Percentiles rank a stretch among this genome's conserved stretches.
Evolutionary conservation across 1,139 yeast genomes (phyloP).

Genomic region (Yamadazyma songkhlaensis): DNA sequence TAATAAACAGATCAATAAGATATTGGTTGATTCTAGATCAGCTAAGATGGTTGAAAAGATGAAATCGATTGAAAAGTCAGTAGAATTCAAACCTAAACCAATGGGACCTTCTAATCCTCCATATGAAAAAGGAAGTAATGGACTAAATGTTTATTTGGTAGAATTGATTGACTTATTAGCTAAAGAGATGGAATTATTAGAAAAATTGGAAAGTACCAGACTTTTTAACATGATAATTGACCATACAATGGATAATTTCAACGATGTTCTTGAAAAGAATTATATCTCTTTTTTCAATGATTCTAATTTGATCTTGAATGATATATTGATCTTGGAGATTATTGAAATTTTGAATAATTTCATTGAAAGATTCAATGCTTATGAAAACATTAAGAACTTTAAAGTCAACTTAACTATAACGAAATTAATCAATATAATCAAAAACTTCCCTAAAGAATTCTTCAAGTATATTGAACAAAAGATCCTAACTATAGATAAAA

Average conservation of each 20-base stretch:
- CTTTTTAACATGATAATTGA: constrained; percentile 22
- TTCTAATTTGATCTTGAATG: constrained; percentile 20
- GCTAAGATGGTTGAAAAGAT: constrained; percentile 44
- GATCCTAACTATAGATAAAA: constrained; percentile 37
- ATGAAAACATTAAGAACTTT: constrained; percentile 14
- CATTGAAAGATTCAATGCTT: constrained; percentile 7
- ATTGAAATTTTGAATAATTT: constrained; percentile 23
- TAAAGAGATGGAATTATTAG: constrained; percentile 44
- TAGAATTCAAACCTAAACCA: constrained; percentile 10
- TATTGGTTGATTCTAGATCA: constrained; percentile 47
- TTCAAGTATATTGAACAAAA: constrained; percentile 53
- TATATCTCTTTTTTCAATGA: constrained; percentile 15
- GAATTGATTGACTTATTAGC: constrained; percentile 49
- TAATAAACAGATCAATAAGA: constrained; percentile 33
- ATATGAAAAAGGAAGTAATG: constrained; percentile 62
- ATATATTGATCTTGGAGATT: constrained; percentile 43
- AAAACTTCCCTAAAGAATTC: constrained; percentile 54
- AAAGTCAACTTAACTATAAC: constrained; percentile 15
- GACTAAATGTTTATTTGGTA: constrained; percentile 53
- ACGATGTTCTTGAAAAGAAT: constrained; percentile 16
- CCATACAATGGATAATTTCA: constrained; percentile 21
- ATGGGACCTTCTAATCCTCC: constrained; percentile 40
- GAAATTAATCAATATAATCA: constrained; percentile 16
- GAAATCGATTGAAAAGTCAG: constrained; percentile 21
- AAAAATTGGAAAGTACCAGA: constrained; percentile 14